Evolutionary conservation across 1,284 basidiomycete species (phyloP).

Genomic region (Xerocomus amazonicus): DNA sequence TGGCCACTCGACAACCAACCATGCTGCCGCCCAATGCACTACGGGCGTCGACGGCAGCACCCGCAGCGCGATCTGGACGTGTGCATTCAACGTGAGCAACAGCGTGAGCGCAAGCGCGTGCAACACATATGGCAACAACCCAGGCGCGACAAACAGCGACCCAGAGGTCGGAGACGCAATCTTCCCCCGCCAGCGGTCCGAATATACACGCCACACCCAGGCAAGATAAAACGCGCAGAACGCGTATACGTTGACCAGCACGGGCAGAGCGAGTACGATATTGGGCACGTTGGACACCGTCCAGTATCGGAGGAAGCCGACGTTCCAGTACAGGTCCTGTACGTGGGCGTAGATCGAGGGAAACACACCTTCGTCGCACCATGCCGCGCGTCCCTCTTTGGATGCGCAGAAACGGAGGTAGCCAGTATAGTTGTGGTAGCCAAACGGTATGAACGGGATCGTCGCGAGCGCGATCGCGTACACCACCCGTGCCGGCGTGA

Average conservation of each 20-base stretch:
- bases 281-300: constrained; percentile 81
- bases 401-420: constrained; percentile 63
- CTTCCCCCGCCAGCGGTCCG: neutral
- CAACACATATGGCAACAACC: constrained; percentile 60
- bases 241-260: constrained; percentile 48
- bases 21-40: constrained; percentile 81
- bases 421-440: constrained; percentile 65
- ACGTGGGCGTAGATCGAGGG: constrained; percentile 84
- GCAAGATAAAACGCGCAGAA: constrained; percentile 40
- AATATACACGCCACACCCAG: constrained; percentile 18
- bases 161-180: neutral
- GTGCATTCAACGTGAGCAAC: constrained; percentile 75
- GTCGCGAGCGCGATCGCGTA: constrained; percentile 41
- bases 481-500: constrained; percentile 30
- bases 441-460: constrained; percentile 61
- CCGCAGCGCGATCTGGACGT: constrained; percentile 89
- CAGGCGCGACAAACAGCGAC: constrained; percentile 34
- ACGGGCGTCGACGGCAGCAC: constrained; percentile 77
- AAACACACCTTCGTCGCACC: constrained; percentile 56
- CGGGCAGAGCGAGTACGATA: constrained; percentile 77
- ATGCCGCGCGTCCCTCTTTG: constrained; percentile 34
- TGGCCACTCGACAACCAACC: constrained; percentile 50
- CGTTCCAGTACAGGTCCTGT: constrained; percentile 85
- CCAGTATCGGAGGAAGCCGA: constrained; percentile 88
- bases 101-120: constrained; percentile 60